Evolutionary conservation across 164 flowering plant species (phyloP).

Genomic region (Vitis labrusca): DNA sequence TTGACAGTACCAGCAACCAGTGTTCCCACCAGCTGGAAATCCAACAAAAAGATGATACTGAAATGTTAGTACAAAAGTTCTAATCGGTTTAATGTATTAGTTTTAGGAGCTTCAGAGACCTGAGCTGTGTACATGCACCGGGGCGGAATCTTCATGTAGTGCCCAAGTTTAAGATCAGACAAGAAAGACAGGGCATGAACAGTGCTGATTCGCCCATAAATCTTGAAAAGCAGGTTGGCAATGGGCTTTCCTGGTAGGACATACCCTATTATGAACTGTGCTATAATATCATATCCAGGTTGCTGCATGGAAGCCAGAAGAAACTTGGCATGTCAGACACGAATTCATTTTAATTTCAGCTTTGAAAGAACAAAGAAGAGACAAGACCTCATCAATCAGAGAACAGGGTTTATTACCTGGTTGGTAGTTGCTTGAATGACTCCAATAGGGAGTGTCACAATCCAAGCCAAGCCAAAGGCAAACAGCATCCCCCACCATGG

Average conservation of each 20-base stretch:
- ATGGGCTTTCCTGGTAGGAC: constrained; percentile 87
- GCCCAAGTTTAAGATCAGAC: constrained; percentile 92
- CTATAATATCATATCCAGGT: constrained; percentile 97
- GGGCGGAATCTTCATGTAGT: constrained; percentile 98
- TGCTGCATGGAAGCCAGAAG: constrained; percentile 51
- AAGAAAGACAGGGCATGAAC: constrained; percentile 91
- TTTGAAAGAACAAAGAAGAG: background rate
- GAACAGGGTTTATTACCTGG: constrained; percentile 47
- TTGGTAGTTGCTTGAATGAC: constrained; percentile 98
- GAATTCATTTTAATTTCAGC: background rate
- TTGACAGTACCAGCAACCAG: constrained; percentile 72
- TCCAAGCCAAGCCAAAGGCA: constrained; percentile 74
- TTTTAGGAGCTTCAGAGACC: constrained; percentile 35
- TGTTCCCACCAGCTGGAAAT: constrained; percentile 76
- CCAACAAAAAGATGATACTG: background rate
- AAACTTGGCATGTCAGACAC: background rate
- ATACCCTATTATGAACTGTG: constrained; percentile 87
- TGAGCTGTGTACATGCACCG: constrained; percentile 92
- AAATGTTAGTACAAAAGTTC: background rate
- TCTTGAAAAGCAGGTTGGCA: constrained; percentile 90
- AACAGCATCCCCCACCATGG: constrained; percentile 95
- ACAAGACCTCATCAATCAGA: no score
- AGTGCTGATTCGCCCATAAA: constrained; percentile 94
- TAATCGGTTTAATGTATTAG: background rate
- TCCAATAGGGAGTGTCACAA: constrained; percentile 90